A percentile compares a stretch with the other conserved stretches of the same genome.
Conservation (phyloP, 78 protist species). For the Emiliania huxleyi region DNA sequence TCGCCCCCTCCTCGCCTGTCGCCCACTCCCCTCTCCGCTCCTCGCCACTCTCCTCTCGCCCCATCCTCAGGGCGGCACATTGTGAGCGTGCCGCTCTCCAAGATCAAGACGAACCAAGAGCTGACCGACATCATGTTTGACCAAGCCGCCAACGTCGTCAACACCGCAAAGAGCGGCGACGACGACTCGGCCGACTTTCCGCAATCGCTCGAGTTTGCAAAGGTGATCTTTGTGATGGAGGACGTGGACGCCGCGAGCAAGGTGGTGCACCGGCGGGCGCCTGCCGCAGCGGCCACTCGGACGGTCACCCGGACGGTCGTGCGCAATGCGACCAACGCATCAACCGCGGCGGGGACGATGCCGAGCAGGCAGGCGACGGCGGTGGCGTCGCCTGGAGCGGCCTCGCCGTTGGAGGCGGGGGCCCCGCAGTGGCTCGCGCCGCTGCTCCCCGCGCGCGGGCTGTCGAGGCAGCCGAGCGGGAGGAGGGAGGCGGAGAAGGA, state of each 20-base stretch:
- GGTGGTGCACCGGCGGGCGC: background rate
- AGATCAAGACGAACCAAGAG: constrained; percentile 38
- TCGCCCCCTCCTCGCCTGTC: no score
- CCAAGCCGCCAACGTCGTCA: background rate
- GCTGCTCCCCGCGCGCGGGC: no score
- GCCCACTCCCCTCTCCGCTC: no score
- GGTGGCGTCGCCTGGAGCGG: no score
- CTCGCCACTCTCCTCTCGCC: no score
- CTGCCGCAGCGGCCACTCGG: background rate
- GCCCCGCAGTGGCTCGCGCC: no score
- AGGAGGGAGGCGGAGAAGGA: no score
- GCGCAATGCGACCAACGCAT: background rate
- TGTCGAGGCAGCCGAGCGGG: no score
- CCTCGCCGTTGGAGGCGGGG: no score
- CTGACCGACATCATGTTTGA: constrained; percentile 3
- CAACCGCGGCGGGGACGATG: no score
- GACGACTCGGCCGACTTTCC: background rate
- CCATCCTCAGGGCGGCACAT: constrained; percentile 52
- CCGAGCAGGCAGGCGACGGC: no score
- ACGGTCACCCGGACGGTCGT: background rate
- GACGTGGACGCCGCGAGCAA: constrained; percentile 74
- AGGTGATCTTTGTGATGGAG: constrained; percentile 61
- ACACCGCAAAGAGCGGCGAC: background rate
- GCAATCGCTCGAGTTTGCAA: background rate
- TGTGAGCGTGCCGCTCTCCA: constrained; percentile 42